A percentile compares a stretch with the other conserved stretches of the same genome.
These are phyloP conservation scores for Fomitopsis betulina DNA, from an alignment of 1,284 basidiomycete species.

Conservation along the genomic window DNA sequence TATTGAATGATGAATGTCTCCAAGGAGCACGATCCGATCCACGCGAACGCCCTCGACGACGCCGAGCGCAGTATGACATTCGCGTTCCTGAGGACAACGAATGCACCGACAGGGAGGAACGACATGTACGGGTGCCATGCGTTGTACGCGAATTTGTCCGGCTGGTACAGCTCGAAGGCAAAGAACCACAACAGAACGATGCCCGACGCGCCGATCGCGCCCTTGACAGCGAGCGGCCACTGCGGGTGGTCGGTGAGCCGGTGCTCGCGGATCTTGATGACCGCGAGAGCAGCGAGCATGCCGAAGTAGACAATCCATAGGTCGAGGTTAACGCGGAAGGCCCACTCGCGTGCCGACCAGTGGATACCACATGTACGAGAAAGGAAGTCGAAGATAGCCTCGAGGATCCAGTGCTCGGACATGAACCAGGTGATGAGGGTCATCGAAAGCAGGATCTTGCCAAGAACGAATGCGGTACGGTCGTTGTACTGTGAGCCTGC, in stretches of 20 bases:
- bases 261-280: conserved; percentile 73
- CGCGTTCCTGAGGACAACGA: conserved; percentile 74
- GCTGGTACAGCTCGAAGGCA: conserved; percentile 71
- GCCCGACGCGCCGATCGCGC: conserved; percentile 42
- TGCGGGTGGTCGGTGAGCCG: conserved; percentile 64
- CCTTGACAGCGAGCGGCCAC: conserved; percentile 55
- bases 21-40: conserved; percentile 78
- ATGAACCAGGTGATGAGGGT: conserved; percentile 63
- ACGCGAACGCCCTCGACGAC: conserved; percentile 68
- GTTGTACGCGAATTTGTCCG: conserved; percentile 84
- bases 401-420: conserved; percentile 58
- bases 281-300: conserved; percentile 73
- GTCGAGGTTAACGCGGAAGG: conserved; percentile 83
- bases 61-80: conserved; percentile 65
- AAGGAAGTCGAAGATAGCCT: conserved; percentile 60
- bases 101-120: conserved; percentile 75
- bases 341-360: conserved; percentile 85
- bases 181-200: conserved; percentile 73
- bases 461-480: conserved; percentile 57
- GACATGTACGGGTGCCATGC: conserved; percentile 80
- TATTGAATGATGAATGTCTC: conserved; percentile 89
- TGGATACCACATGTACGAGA: conserved; percentile 64
- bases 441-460: conserved; percentile 68
- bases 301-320: conserved; percentile 85
- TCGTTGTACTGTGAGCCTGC: conserved; percentile 74